Evolutionary conservation across 1,139 yeast genomes (phyloP).

Genomic region (Kodamaea derodonti): DNA sequence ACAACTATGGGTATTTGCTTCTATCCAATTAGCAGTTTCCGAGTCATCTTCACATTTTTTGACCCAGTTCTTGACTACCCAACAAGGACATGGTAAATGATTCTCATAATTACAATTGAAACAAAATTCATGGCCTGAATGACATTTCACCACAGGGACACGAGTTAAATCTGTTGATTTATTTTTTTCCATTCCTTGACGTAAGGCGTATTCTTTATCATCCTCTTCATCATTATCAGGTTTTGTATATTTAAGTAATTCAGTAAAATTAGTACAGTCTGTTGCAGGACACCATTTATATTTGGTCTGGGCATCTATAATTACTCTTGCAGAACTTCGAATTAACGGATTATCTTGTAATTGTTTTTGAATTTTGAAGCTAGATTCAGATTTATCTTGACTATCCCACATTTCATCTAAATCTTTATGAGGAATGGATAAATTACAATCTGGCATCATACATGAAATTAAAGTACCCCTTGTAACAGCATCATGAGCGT

Average conservation of each 20-base stretch:
- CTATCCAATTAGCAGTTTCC: constrained; percentile 86
- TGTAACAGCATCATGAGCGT: constrained; percentile 48
- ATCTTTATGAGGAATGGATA: constrained; percentile 32
- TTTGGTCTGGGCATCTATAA: constrained; percentile 46
- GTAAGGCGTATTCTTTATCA: constrained; percentile 12
- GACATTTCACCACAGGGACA: constrained; percentile 53
- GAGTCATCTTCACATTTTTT: constrained; percentile 81
- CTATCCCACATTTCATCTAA: constrained; percentile 18
- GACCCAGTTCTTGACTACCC: constrained; percentile 67
- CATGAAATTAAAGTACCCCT: constrained; percentile 63
- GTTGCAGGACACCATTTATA: constrained; percentile 85
- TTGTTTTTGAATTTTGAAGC: constrained; percentile 7
- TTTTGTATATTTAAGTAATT: constrained; percentile 24
- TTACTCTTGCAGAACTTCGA: constrained; percentile 38
- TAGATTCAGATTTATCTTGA: constrained; percentile 6
- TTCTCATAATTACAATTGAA: constrained; percentile 71
- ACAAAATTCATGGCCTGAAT: constrained; percentile 70
- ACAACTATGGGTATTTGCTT: constrained; percentile 83
- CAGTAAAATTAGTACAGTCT: constrained; percentile 66
- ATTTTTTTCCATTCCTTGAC: constrained; percentile 9
- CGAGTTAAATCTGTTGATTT: constrained; percentile 12
- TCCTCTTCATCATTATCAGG: constrained; percentile 29
- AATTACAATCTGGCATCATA: constrained; percentile 45
- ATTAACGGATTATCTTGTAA: constrained; percentile 15
- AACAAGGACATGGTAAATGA: constrained; percentile 84